These are phyloP conservation scores for Plasmopara muralis DNA, from an alignment of 352 stramenopile genomes.

Conservation along the genomic window DNA sequence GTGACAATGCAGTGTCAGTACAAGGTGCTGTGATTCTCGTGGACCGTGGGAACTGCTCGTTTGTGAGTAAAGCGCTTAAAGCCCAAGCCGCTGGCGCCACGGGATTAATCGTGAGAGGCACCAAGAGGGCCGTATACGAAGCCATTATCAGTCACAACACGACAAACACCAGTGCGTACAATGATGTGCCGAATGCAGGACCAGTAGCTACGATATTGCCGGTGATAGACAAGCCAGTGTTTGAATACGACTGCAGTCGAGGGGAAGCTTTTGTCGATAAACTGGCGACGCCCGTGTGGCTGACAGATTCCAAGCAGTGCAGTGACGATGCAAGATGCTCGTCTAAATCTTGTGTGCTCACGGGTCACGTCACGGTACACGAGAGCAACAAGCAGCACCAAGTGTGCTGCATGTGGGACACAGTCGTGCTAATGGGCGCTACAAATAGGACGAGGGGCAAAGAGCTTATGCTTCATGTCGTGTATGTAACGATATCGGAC, in stretches of 20 bases:
- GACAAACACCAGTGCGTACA: constrained; percentile 18
- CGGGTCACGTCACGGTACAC: constrained; percentile 22
- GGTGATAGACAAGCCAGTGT: constrained; percentile 28
- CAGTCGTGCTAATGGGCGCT: constrained; percentile 64
- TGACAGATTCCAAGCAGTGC: constrained; percentile 39
- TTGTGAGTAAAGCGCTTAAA: constrained; percentile 48
- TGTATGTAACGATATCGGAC: constrained; percentile 62
- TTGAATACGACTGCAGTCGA: constrained; percentile 63
- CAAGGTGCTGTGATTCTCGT: constrained; percentile 43
- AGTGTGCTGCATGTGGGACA: constrained; percentile 78
- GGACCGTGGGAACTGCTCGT: constrained; percentile 73
- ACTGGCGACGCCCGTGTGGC: constrained; percentile 37
- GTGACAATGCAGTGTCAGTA: constrained; percentile 4
- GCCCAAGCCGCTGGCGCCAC: constrained; percentile 49
- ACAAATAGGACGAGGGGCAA: constrained; percentile 40
- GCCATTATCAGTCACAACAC: constrained; percentile 38
- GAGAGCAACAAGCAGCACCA: constrained; percentile 29
- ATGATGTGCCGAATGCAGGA: not conserved
- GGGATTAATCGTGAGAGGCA: constrained; percentile 51
- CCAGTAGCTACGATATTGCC: constrained; percentile 1
- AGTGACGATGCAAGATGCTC: constrained; percentile 23
- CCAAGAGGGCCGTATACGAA: constrained; percentile 54
- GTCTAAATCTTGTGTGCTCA: constrained; percentile 57
- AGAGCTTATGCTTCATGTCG: constrained; percentile 43
- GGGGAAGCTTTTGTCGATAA: constrained; percentile 49